Percentiles rank a stretch among this genome's conserved stretches.
Conservation (phyloP, 495 filamentous ascomycete species). For the Penicillium lividum region DNA sequence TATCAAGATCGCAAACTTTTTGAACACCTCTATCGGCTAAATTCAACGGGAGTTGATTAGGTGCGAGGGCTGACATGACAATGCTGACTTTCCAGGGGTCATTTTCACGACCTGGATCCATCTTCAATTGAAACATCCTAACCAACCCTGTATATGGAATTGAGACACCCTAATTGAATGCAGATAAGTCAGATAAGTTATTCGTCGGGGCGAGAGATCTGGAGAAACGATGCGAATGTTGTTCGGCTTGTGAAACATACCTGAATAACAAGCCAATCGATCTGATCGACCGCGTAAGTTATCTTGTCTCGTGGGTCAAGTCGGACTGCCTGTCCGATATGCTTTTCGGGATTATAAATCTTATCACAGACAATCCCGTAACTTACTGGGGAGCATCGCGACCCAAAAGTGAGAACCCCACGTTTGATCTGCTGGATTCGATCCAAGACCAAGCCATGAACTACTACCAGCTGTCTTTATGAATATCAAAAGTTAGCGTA, state of each 20-base stretch:
- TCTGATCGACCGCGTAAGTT: conserved; percentile 50
- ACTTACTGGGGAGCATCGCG: conserved; percentile 54
- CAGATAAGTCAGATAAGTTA: background rate
- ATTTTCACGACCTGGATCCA: conserved; percentile 39
- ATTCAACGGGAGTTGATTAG: conserved; percentile 41
- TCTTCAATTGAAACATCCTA: conserved; percentile 48
- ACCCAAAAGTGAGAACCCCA: conserved; percentile 41
- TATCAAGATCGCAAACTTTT: conserved; percentile 28
- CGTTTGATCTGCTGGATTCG: conserved; percentile 51
- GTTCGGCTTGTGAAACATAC: conserved; percentile 18
- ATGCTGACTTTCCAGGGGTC: conserved; percentile 48
- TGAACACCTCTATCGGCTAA: conserved; percentile 35
- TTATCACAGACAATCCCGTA: conserved; percentile 55
- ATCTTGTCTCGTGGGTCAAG: conserved; percentile 47
- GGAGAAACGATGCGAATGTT: background rate
- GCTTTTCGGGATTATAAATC: conserved; percentile 45
- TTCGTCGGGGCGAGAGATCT: background rate
- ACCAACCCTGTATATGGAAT: conserved; percentile 38
- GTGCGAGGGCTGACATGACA: conserved; percentile 48
- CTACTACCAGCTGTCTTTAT: conserved; percentile 55
- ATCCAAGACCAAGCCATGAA: conserved; percentile 56
- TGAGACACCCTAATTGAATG: conserved; percentile 31
- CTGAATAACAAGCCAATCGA: conserved; percentile 59
- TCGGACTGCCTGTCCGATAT: conserved; percentile 42
- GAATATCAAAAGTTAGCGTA: background rate